Evolutionary conservation across 1,284 basidiomycete genomes (phyloP), one percentile per base, ranked within the genome.

Genomic region (Apiotrichum siamense): DNA sequence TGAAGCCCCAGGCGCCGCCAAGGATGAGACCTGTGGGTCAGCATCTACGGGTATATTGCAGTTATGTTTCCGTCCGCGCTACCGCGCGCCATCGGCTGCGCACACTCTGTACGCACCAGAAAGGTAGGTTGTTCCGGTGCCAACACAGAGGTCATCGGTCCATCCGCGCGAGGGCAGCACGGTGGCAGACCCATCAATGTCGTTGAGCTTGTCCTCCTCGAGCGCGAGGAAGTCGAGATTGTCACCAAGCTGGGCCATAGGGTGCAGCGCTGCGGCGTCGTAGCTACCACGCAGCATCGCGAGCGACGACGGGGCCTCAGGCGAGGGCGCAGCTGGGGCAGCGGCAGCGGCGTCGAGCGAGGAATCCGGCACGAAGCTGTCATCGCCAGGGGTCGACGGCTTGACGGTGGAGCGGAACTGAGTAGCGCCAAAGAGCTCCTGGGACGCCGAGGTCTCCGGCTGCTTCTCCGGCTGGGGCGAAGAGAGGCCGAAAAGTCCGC

Each of bases 141-240:
- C 96, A 77, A 98, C 97, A 82, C 92, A 97, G 55, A 99, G 79
- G 77, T 98, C 96, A 78, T 99, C 96, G 76, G 90, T 90, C 93
- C 92, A 99, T 54, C 96, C 94, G 75, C 96, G 81, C 70, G 87
- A 88, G 64, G 91, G 89, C 62, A 94, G 81, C 57, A 90, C 87
- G 57, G 88, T 87, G 65, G 80, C 81, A 66, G 87, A 81, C 54
- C 92, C 89, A 70, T 88, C 86, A 62, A 93, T 77, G 54, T 89
- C 83, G 75, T 78, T 87, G 67, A 86, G 83, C 78, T 94, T 90
- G 77, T 93, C 88, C 76, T 97, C 88, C 64, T 97, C 89, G 58
- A 97, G 79, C 66, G 88, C 79, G 55, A 97, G 78, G 77, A 94
- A 93, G 76, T 96, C 91, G 63, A 96, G 77, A 73, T 87, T 86